Evolutionary conservation across 169 alveolate genomes (phyloP), one percentile per base, ranked within the genome.

Genomic region (Plasmodium knowlesi): DNA sequence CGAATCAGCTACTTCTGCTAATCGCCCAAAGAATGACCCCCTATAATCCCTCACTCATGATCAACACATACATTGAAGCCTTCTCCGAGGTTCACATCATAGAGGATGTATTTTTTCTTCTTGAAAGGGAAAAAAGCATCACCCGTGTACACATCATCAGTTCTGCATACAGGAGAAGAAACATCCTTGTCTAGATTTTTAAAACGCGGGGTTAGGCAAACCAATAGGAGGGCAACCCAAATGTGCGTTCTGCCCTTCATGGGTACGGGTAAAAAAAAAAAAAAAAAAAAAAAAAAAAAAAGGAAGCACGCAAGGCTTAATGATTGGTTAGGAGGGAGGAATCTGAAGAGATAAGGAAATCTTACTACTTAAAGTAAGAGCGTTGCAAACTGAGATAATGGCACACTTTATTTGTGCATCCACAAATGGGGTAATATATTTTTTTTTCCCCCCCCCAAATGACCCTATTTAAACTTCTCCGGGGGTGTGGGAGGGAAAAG

Each of bases 31-130:
- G 6, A 57, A 57, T 57, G 5, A 28, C 76, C n/a, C 34, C 34
- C 76, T 19, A n/a, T n/a, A 50, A 22, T 67, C 76, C 34, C 14
- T 67, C 30, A 67, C 5, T n/a, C 79, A 16, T 43, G 5, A 5
- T 67, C 39, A 19, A 9, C 8, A 32, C 84, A 10, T 82, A 94
- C 96, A 78, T 94, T 88, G 67, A 94, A 94, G 37, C 96, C 96
- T 89, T 94, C 96, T n/a, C 96, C 96, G 19, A 84, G 74, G 67
- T 94, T 89, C 67, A 94, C 96, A 84, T 94, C 96, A 78, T 94
- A 94, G 34, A 94, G 54, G 57, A 94, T 6, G 83, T 79, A 89
- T 46, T 89, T 89, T 39, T 81, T 89, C 28, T 70, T 80, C 46
- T 89, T 89, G 50, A 89, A 57, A 80, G 70, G 83, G 73, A 39